Evolutionary conservation across 192 early-diverging fungal genomes (phyloP), one percentile per base, ranked within the genome.

Genomic region (Coemansia sp.): DNA sequence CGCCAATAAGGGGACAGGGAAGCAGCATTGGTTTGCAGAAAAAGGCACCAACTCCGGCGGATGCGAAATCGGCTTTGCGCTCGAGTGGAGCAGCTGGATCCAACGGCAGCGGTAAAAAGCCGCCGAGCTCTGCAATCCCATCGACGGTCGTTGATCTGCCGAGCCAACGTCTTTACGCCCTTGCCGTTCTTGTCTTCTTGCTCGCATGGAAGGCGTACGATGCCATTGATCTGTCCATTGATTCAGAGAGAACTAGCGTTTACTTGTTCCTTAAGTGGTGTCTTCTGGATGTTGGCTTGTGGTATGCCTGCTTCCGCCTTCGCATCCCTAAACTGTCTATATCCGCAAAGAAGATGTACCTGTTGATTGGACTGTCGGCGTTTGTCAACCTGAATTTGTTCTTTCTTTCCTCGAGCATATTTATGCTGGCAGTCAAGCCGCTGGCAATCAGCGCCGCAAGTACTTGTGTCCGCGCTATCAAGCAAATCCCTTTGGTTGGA

Each of bases 141-240:
- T 46, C 66, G 10, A 46, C 69, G 0, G 70, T 75, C 1, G 53
- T 75, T 3, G 79, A 81, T 56, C 43, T 72, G 38, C 73, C 79
- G 13, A 75, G 73, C 56, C 79, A 81, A 70, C 73, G 79, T 2
- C 62, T 73, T 29, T 75, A 75, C 38, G 70, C 73, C 56, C 64
- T 73, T 35, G 70, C 66, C 1, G 43, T 54, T 14, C 23, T 66
- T 22, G 73, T 19, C 5, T 50, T 73, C 6, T 52, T 75, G 22
- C 36, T 61, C 15, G 79, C 79, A 5, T 75, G 73, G 79, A 81
- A 81, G 61, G 11, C 63, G 11, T 81, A 73, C 64, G 67, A 81
- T 15, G 70, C 70, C 4, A 36, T 73, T 20, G 41, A 34, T 1
- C 20, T 75, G 56, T 59, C 62, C 8, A 50, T 73, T 2, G 59